phyloP scores from a whole-genome alignment of 192 early-diverging fungal genomes.

The Coemansia sp. region DNA sequence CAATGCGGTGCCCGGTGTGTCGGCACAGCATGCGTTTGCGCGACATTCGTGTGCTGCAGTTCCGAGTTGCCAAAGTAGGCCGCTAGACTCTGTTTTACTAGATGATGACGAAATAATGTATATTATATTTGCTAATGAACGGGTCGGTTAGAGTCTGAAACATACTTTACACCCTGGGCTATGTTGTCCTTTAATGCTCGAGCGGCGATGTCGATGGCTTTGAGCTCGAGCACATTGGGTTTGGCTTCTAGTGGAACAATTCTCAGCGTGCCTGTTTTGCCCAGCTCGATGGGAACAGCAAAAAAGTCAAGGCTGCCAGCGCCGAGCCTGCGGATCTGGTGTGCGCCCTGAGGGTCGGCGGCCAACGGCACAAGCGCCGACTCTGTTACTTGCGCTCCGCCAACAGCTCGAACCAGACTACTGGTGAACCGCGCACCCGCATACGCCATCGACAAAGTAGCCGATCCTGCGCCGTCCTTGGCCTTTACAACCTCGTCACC shows the following conservation, averaged over 20 bases:
- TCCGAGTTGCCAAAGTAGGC: slow-evolving; percentile 31
- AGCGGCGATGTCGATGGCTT: slow-evolving; percentile 71
- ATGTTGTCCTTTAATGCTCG: slow-evolving; percentile 87
- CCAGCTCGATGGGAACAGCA: slow-evolving; percentile 70
- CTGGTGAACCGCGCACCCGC: slow-evolving; percentile 87
- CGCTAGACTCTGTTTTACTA: slow-evolving; percentile 8
- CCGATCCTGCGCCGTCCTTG: slow-evolving; percentile 88
- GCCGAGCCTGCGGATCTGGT: slow-evolving; percentile 57
- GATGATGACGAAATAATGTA: neutral
- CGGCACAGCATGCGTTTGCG: slow-evolving; percentile 37
- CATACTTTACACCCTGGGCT: slow-evolving; percentile 77
- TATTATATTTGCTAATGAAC: neutral
- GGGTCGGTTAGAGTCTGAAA: slow-evolving; percentile 11
- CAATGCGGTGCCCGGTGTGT: slow-evolving; percentile 44
- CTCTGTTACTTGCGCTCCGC: slow-evolving; percentile 74
- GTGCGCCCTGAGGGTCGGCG: slow-evolving; percentile 51
- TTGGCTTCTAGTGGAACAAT: slow-evolving; percentile 63
- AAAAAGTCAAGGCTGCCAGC: slow-evolving; percentile 66
- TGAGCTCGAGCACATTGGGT: slow-evolving; percentile 67
- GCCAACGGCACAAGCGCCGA: slow-evolving; percentile 71
- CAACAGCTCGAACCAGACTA: slow-evolving; percentile 73
- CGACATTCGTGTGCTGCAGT: slow-evolving; percentile 46
- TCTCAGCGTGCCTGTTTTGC: slow-evolving; percentile 75
- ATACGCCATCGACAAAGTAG: slow-evolving; percentile 84
- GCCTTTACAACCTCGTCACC: slow-evolving; percentile 99